Evolutionary conservation across 2,329 filamentous ascomycete species (phyloP), one percentile per base, ranked within the genome.

Genomic region (Nannizziopsis barbatae): DNA sequence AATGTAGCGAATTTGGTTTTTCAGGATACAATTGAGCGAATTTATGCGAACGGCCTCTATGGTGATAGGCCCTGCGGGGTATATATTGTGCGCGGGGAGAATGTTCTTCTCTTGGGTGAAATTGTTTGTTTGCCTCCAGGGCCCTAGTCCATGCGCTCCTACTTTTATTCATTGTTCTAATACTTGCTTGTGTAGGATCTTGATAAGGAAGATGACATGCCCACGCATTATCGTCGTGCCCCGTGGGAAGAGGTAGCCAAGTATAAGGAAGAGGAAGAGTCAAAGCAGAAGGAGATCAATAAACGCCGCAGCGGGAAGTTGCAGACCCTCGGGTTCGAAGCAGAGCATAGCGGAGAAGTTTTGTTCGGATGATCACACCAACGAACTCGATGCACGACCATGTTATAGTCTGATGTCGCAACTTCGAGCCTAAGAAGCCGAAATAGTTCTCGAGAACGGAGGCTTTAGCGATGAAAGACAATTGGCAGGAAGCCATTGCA

Each of bases 51-150:
- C 63, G 69, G 77, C 47, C 62, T 93, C 45, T 96, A 87, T 64
- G 86, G 87, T 52, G 92, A 98, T 64, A 78, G 94, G 52, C 75
- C 80, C 9, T 80, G 87, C 50, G 92, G 92, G 43, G 80, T 94
- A 54, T 96, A 92, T 70, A 77, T 96, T 32, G 86, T 98, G 40
- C 77, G 92, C 51, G 92, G 92, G 57, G 92, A 98, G 71, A 98
- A 98, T 65, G 92, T 98, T n/a, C 75, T 95, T 45, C 74, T 98
- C 39, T 76, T 96, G 14, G 92, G 92, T 33, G 93, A 96, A 68
- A 94, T 98, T 59, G 75, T 77, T 69, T 42, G 71, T 49, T 38
- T 45, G 14, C 14, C 20, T 30, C 27, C 32, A 3, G 32, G 49
- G 30, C 27, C n/a, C 27, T 15, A 9, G 17, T 20, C 32, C 27